These are phyloP conservation scores for Sonneratia alba DNA, from an alignment of 345 rosid genomes.

Conservation along the genomic window DNA sequence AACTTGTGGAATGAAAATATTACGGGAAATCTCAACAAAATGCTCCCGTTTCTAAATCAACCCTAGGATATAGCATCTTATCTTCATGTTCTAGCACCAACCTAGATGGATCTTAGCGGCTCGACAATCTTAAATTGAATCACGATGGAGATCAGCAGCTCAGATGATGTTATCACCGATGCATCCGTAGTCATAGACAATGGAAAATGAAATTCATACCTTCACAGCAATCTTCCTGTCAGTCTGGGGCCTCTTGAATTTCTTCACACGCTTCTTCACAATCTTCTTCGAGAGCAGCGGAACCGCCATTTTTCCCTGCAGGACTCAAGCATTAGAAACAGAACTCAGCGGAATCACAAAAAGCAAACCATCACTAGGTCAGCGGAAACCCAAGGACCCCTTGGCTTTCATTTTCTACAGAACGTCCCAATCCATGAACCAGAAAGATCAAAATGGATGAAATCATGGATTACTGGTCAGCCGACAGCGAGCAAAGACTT, in stretches of 20 bases:
- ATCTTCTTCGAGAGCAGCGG: slow-evolving; percentile 19
- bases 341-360: too few relatives aligned
- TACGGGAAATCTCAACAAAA: background rate
- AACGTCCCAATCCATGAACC: too few relatives aligned
- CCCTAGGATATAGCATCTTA: background rate
- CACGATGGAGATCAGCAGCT: background rate
- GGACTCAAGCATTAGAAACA: background rate
- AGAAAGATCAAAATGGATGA: too few relatives aligned
- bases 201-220: slow-evolving; percentile 1
- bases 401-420: too few relatives aligned
- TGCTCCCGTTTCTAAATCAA: background rate
- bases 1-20: too few relatives aligned
- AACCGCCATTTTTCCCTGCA: slow-evolving; percentile 13
- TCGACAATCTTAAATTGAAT: background rate
- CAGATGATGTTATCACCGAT: background rate
- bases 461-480: too few relatives aligned
- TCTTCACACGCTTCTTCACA: slow-evolving; percentile 17
- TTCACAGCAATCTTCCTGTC: slow-evolving; percentile 12
- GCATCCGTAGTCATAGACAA: too few relatives aligned
- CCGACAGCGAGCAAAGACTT: too few relatives aligned
- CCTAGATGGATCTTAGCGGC: background rate
- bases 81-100: background rate
- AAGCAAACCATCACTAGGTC: too few relatives aligned
- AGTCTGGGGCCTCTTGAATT: slow-evolving; percentile 21
- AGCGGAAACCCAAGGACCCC: too few relatives aligned